phyloP scores from a whole-genome alignment of 176 grass and related monocot species.

The Bonia amplexicaulis region DNA sequence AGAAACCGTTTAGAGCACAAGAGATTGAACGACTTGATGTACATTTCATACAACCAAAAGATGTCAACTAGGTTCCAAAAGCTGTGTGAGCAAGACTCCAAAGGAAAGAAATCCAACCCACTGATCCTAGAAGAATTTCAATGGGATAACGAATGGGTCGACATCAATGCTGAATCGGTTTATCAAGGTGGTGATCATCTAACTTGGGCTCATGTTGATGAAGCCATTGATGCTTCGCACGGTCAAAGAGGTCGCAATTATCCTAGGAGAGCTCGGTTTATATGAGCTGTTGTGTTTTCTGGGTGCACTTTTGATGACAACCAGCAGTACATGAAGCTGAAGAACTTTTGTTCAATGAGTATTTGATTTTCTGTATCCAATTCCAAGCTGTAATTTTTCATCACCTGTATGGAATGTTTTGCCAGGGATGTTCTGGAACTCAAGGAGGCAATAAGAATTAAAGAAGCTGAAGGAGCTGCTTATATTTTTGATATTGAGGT shows the following conservation, averaged over 20 bases:
- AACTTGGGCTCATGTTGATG: too few species aligned
- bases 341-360: slow-evolving; percentile 8
- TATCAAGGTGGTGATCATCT: background rate
- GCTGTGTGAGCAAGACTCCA: background rate
- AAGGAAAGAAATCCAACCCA: too few species aligned
- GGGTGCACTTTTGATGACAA: too few species aligned
- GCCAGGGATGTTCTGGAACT: slow-evolving; percentile 76
- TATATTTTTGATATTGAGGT: slow-evolving; percentile 98
- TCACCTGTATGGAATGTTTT: slow-evolving; percentile 24
- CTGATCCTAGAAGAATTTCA: background rate
- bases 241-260: too few species aligned
- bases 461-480: slow-evolving; percentile 78
- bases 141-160: background rate
- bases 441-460: slow-evolving; percentile 82
- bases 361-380: slow-evolving; percentile 5
- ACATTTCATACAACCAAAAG: background rate
- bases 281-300: too few species aligned
- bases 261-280: too few species aligned
- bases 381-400: background rate
- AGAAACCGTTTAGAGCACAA: background rate
- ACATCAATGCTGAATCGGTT: background rate
- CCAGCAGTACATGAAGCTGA: too few species aligned
- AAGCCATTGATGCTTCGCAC: too few species aligned
- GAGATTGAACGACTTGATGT: background rate
- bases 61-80: background rate